Evolutionary conservation across 805 yeast species (phyloP), one percentile per base, ranked within the genome.

Genomic region (Yamadazyma tumulicola): DNA sequence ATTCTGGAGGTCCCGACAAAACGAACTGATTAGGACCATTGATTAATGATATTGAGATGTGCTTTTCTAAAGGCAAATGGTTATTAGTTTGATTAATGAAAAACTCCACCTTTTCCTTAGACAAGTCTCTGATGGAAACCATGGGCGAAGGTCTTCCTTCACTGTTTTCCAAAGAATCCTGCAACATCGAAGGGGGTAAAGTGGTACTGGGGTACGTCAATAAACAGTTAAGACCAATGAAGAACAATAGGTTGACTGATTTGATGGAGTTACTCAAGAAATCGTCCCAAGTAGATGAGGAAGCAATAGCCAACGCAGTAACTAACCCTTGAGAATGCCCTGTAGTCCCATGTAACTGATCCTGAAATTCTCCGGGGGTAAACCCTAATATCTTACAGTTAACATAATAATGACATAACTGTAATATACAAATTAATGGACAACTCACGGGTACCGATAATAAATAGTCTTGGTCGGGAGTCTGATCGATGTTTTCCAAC

Each of bases 61-160:
- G 96, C 65, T 86, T 87, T 52, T 86, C 96, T 34, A 71, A 67
- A 49, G 98, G 97, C 67, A 93, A 76, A 67, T 89, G 97, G 56
- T 83, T 78, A 68, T 93, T 93, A 41, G 99, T 93, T 61, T 77
- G 78, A 43, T 81, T 83, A 47, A 93, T 85, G 57, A 74, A 87
- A 37, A 59, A 61, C 61, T 87, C 81, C 38, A 91, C 93, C 65
- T 86, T 89, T 27, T 76, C 80, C 48, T 73, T 68, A 14, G 94
- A 75, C 55, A 93, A 74, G 60, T 89, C 96, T 61, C 96, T 81
- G 43, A 93, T 76, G 8, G 97, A 84, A 59, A 93, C 77, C 99
- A 93, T 93, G 48, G 98, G 98, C 47, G 95, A 83, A 44, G 98
- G 98, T 51, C 77, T 73, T 51, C 99, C 98, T 70, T 93, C 99